phyloP scores from a whole-genome alignment of 2,329 filamentous ascomycete species.

The Tolypocladium tundrense region DNA sequence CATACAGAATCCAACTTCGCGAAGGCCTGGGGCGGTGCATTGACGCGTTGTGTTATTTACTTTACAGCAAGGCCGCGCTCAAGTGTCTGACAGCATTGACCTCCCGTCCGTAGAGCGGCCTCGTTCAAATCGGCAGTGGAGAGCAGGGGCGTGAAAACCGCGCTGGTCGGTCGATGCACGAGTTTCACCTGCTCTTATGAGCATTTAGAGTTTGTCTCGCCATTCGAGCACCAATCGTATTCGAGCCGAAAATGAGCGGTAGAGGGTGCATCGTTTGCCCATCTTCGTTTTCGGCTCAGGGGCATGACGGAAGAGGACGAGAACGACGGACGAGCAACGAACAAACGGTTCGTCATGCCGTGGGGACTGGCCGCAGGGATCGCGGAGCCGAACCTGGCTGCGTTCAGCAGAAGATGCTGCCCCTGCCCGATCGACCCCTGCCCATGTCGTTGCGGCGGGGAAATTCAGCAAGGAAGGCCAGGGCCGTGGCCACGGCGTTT shows the following conservation, averaged over 20 bases:
- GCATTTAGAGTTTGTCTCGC: neutral
- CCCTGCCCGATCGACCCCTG: neutral
- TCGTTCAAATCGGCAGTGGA: neutral
- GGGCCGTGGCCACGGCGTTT: neutral
- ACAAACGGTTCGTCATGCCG: neutral
- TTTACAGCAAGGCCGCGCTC: neutral
- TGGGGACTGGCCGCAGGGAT: neutral
- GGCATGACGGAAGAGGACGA: neutral
- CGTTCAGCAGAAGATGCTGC: neutral
- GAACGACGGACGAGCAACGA: neutral
- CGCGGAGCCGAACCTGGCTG: neutral
- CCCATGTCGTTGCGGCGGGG: neutral
- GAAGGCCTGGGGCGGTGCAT: neutral
- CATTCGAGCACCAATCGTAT: neutral
- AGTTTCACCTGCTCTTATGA: neutral
- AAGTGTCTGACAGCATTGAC: neutral
- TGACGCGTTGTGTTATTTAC: neutral
- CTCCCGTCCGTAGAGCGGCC: neutral
- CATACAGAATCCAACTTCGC: neutral
- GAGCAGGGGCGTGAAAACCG: neutral
- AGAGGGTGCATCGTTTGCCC: neutral
- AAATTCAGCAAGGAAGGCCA: neutral
- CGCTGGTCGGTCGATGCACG: neutral
- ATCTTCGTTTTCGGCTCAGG: neutral
- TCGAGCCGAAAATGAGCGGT: neutral